phyloP scores from a whole-genome alignment of 441 rosid species.

The Adansonia madagascariensis region DNA sequence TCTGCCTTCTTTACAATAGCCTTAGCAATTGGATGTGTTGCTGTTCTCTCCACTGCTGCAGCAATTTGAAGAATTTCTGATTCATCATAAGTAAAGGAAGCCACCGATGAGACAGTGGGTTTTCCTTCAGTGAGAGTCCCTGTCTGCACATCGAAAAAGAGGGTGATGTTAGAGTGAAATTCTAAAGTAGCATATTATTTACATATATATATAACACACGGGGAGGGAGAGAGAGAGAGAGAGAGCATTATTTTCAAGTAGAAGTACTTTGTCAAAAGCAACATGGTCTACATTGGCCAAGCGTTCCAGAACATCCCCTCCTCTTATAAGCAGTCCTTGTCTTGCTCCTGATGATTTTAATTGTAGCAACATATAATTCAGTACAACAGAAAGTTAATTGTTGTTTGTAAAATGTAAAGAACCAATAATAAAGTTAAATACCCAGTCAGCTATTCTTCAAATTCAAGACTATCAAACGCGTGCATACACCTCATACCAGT shows the following conservation, averaged over 20 bases:
- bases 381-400: slow-evolving; percentile 4
- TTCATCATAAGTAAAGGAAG: slow-evolving; percentile 60
- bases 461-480: background rate
- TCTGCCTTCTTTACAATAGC: slow-evolving; percentile 78
- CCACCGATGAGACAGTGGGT: slow-evolving; percentile 74
- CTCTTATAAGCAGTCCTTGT: slow-evolving; percentile 94
- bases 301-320: slow-evolving; percentile 94
- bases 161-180: background rate
- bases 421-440: background rate
- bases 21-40: slow-evolving; percentile 85
- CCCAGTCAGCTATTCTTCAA: slow-evolving; percentile 10
- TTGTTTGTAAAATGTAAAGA: background rate
- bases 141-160: slow-evolving; percentile 55
- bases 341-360: slow-evolving; percentile 72
- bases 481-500: background rate
- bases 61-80: slow-evolving; percentile 78
- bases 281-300: slow-evolving; percentile 70
- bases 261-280: slow-evolving; percentile 87
- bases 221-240: background rate
- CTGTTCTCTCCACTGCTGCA: slow-evolving; percentile 92
- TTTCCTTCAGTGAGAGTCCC: slow-evolving; percentile 95
- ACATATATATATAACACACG: background rate
- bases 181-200: background rate
- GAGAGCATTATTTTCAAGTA: slow-evolving; percentile 1
- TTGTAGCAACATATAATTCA: slow-evolving; percentile 25